phyloP scores from a whole-genome alignment of 441 rosid species.

The Macaranga tanarius region DNA sequence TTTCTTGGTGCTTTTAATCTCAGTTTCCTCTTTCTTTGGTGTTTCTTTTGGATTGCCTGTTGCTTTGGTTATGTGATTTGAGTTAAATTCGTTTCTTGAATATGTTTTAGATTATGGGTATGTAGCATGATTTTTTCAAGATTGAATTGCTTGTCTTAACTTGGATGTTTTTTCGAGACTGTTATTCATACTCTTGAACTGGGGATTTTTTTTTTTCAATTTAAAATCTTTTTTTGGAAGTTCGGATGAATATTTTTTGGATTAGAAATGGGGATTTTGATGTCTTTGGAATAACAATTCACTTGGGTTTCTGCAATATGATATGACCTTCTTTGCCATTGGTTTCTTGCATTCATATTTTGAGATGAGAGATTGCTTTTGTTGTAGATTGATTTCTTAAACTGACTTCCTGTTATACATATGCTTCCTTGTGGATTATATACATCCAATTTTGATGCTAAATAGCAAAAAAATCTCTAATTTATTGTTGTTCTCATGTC shows the following conservation, averaged over 20 bases:
- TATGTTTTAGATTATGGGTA: neutral
- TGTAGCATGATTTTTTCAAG: neutral
- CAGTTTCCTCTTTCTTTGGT: neutral
- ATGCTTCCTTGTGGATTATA: neutral
- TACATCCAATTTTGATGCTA: neutral
- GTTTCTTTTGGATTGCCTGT: too few species aligned
- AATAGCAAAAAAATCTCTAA: neutral
- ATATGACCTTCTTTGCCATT: neutral
- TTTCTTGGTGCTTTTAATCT: conserved; percentile 19
- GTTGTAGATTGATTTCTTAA: neutral
- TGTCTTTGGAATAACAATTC: neutral
- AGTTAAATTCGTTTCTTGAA: conserved; percentile 1
- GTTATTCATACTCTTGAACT: conserved; percentile 8
- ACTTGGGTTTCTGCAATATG: conserved; percentile 16
- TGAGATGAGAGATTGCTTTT: neutral
- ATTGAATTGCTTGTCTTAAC: neutral
- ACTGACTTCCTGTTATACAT: neutral
- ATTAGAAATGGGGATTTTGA: neutral
- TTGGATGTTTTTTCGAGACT: neutral
- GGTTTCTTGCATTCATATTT: conserved; percentile 4
- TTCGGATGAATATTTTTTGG: neutral
- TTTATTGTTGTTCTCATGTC: neutral
- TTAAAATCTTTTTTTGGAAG: neutral
- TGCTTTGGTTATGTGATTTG: neutral
- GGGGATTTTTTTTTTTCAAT: conserved; percentile 8